Evolutionary conservation across 495 filamentous ascomycete genomes (phyloP).

Genomic region (Pyrenula aspistea): DNA sequence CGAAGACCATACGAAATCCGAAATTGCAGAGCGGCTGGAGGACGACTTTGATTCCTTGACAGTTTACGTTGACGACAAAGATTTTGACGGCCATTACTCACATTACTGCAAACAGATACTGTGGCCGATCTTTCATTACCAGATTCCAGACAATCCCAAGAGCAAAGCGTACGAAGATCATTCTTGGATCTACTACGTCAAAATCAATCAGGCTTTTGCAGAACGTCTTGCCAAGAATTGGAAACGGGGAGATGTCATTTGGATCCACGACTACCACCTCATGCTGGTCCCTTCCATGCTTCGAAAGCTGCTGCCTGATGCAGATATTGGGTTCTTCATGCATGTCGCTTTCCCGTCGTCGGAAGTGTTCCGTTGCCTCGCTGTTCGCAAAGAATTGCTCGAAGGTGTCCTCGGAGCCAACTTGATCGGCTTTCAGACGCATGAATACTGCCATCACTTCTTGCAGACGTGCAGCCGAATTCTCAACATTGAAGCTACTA

Average conservation of each 20-base stretch:
- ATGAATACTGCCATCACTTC: slow-evolving; percentile 87
- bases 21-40: slow-evolving; percentile 67
- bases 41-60: slow-evolving; percentile 69
- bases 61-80: slow-evolving; percentile 74
- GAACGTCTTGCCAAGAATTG: slow-evolving; percentile 80
- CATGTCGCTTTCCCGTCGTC: slow-evolving; percentile 93
- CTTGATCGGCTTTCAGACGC: slow-evolving; percentile 81
- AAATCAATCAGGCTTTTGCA: slow-evolving; percentile 80
- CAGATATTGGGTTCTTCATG: slow-evolving; percentile 88
- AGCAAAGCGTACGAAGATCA: slow-evolving; percentile 96
- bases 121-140: slow-evolving; percentile 91
- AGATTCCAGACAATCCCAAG: slow-evolving; percentile 91
- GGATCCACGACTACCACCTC: slow-evolving; percentile 92
- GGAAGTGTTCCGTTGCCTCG: slow-evolving; percentile 84
- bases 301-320: slow-evolving; percentile 71
- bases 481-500: slow-evolving; percentile 73
- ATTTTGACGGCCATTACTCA: slow-evolving; percentile 84
- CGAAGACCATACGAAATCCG: slow-evolving; percentile 52
- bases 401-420: slow-evolving; percentile 88
- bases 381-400: slow-evolving; percentile 69
- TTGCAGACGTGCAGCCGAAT: slow-evolving; percentile 86
- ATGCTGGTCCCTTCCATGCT: slow-evolving; percentile 87
- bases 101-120: slow-evolving; percentile 90
- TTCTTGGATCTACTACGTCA: slow-evolving; percentile 88
- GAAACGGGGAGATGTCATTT: slow-evolving; percentile 82